A percentile compares a stretch with the other conserved stretches of the same genome.
phyloP scores from a whole-genome alignment of 208 protist genomes.

The Angomonas ambiguus region DNA sequence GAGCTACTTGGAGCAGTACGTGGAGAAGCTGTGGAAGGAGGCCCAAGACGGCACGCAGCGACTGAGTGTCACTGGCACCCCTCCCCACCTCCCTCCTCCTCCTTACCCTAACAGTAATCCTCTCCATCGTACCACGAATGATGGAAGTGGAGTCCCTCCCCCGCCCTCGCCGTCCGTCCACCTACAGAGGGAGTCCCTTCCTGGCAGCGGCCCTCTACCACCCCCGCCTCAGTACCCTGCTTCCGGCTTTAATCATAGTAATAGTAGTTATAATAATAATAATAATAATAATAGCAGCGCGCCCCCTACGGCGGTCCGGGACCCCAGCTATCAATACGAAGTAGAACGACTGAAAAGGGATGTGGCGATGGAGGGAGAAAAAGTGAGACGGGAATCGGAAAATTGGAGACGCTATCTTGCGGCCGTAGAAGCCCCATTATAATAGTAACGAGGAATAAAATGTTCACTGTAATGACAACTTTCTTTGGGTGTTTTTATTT shows the following conservation, averaged over 20 bases:
- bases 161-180: background rate
- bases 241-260: background rate
- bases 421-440: background rate
- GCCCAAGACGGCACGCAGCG: constrained; percentile 17
- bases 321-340: constrained; percentile 3
- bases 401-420: background rate
- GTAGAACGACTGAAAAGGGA: constrained; percentile 44
- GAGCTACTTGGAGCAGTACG: constrained; percentile 21
- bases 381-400: constrained; percentile 39
- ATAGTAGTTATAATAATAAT: constrained; percentile 4
- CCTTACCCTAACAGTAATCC: too few relatives aligned
- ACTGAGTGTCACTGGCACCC: background rate
- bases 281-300: background rate
- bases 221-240: too few relatives aligned
- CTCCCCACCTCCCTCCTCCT: too few relatives aligned
- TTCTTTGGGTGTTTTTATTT: background rate
- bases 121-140: too few relatives aligned
- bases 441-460: background rate
- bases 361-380: constrained; percentile 39
- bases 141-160: too few relatives aligned
- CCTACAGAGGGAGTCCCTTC: too few relatives aligned
- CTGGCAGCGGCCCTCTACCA: too few relatives aligned
- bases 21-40: constrained; percentile 27
- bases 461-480: background rate
- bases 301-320: background rate